Evolutionary conservation across 176 grass and related monocot species (phyloP).

Genomic region (Secale cereale): DNA sequence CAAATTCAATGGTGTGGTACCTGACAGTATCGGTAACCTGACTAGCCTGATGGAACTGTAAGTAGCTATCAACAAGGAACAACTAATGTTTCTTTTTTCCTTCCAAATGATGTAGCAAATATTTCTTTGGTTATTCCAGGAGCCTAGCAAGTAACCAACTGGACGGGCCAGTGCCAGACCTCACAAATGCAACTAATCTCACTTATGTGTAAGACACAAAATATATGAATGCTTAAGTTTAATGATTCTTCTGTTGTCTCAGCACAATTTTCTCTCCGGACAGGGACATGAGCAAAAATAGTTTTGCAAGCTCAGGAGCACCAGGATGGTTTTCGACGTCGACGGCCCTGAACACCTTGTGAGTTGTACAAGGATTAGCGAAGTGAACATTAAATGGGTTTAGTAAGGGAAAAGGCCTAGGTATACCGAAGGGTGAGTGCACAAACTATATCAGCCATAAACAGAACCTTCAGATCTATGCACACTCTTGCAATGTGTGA

Average conservation of each 20-base stretch:
- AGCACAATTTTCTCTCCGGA: neutral
- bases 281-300: conserved; percentile 69
- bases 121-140: conserved; percentile 34
- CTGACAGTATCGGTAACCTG: conserved; percentile 47
- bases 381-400: conserved; percentile 7
- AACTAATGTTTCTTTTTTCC: conserved; percentile 24
- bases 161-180: conserved; percentile 40
- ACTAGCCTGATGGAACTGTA: conserved; percentile 59
- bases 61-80: conserved; percentile 37
- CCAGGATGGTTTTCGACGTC: conserved; percentile 53
- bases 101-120: neutral
- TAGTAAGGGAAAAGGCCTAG: conserved; percentile 4
- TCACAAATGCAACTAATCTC: conserved; percentile 36
- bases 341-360: conserved; percentile 45
- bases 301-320: conserved; percentile 36
- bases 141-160: conserved; percentile 54
- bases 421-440: neutral
- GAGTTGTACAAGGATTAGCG: conserved; percentile 24
- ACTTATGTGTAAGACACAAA: conserved; percentile 53
- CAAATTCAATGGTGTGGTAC: conserved; percentile 49
- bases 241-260: neutral
- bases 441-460: neutral
- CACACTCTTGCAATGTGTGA: neutral
- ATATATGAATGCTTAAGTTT: conserved; percentile 3
- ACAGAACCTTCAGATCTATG: neutral